Percentiles rank a stretch among this genome's conserved stretches.
Evolutionary conservation across 2,329 filamentous ascomycete genomes (phyloP).

Genomic region (Colletotrichum sp.): DNA sequence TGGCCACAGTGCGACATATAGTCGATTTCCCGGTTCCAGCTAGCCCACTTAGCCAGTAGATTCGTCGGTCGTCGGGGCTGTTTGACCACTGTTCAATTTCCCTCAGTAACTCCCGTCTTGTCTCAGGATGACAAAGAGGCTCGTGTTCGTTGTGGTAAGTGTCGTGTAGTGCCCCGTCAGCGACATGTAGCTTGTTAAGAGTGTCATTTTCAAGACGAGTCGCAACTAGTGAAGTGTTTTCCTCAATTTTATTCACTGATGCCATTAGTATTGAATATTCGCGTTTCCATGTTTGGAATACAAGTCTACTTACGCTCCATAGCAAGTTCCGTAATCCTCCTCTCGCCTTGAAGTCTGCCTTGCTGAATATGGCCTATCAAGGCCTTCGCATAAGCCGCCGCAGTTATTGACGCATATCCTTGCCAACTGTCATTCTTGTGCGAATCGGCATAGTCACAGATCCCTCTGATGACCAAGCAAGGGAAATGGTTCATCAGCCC

Average conservation of each 20-base stretch:
- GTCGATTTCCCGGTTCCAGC: slow-evolving; percentile 26
- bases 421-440: slow-evolving; percentile 43
- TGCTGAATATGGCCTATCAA: slow-evolving; percentile 16
- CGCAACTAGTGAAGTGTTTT: not conserved
- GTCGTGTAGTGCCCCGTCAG: not conserved
- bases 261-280: not conserved
- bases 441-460: slow-evolving; percentile 44
- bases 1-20: slow-evolving; percentile 15
- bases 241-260: not conserved
- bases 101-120: not conserved
- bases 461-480: slow-evolving; percentile 41
- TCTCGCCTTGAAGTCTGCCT: slow-evolving; percentile 17
- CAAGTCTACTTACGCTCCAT: not conserved
- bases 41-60: not conserved
- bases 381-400: slow-evolving; percentile 30
- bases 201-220: not conserved
- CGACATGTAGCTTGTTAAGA: not conserved
- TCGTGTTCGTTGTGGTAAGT: not conserved
- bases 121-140: not conserved
- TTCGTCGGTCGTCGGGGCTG: not conserved
- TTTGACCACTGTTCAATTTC: not conserved
- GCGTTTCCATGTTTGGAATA: not conserved
- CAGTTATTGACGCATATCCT: slow-evolving; percentile 35
- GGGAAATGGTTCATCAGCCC: slow-evolving; percentile 26
- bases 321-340: not conserved